These are phyloP conservation scores for Orbilia blumenaviensis DNA, from an alignment of 2,329 filamentous ascomycete genomes.

Conservation along the genomic window DNA sequence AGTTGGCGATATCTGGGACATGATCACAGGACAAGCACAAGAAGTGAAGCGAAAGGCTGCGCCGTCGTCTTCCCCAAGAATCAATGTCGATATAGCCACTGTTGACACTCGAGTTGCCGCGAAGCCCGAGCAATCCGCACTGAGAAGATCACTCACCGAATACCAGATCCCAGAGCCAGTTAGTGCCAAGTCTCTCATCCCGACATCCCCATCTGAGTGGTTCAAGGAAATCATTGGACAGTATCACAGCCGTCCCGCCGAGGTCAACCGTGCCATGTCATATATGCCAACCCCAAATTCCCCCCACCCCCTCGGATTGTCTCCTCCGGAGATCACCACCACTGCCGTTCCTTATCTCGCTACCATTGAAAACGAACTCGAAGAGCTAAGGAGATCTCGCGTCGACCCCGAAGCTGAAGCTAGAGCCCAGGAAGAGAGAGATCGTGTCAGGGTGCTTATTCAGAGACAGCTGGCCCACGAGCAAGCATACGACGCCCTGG, in stretches of 20 bases:
- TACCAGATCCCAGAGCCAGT: constrained; percentile 19
- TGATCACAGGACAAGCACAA: constrained; percentile 36
- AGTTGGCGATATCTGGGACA: constrained; percentile 46
- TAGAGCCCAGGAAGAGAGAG: constrained; percentile 31
- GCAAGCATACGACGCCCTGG: constrained; percentile 44
- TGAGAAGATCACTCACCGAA: constrained; percentile 9
- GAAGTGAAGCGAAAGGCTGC: neutral
- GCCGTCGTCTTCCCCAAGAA: constrained; percentile 32
- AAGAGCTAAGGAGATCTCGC: constrained; percentile 18
- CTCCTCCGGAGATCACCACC: constrained; percentile 38
- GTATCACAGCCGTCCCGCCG: constrained; percentile 37
- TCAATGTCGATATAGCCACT: constrained; percentile 29
- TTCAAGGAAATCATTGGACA: constrained; percentile 39
- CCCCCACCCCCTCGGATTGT: constrained; percentile 34
- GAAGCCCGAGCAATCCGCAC: neutral
- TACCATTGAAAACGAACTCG: constrained; percentile 30
- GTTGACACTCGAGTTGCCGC: constrained; percentile 2
- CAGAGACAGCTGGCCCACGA: constrained; percentile 46
- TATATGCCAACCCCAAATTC: constrained; percentile 32
- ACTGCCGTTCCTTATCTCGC: constrained; percentile 46
- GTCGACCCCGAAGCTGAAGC: constrained; percentile 16
- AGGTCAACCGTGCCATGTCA: constrained; percentile 43
- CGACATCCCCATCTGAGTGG: constrained; percentile 37
- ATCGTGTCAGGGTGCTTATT: constrained; percentile 46
- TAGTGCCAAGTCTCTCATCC: neutral